Conservation (phyloP, 352 stramenopile species). For the Pythium sp. region DNA sequence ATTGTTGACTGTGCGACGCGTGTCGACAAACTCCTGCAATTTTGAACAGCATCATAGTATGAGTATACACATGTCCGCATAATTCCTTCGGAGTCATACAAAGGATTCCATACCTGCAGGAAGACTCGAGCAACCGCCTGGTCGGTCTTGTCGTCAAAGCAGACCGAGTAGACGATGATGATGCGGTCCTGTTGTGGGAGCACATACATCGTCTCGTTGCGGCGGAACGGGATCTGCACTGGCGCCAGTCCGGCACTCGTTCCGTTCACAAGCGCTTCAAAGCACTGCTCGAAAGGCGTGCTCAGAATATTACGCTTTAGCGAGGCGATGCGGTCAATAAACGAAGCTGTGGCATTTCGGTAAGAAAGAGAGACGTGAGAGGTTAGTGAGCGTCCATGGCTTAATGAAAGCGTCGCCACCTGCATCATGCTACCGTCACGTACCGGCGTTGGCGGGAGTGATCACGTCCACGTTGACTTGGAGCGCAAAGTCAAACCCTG, state of each 20-base stretch:
- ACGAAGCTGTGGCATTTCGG: conserved; percentile 36
- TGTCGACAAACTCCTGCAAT: conserved; percentile 90
- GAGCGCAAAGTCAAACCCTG: conserved; percentile 79
- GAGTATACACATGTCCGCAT: neutral
- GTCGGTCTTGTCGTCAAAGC: conserved; percentile 93
- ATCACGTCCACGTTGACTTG: conserved; percentile 78
- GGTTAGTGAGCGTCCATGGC: neutral
- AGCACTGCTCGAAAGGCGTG: conserved; percentile 80
- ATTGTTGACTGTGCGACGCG: conserved; percentile 90
- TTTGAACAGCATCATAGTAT: neutral
- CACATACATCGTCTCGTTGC: conserved; percentile 84
- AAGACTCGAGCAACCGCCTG: conserved; percentile 90
- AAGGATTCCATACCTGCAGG: conserved; percentile 44
- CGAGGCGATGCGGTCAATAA: conserved; percentile 68
- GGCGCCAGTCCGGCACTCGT: conserved; percentile 50
- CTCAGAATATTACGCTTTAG: conserved; percentile 84
- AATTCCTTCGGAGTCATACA: neutral
- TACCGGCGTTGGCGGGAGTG: conserved; percentile 64
- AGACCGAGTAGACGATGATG: conserved; percentile 91
- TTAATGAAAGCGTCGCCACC: too few relatives aligned
- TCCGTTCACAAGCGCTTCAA: conserved; percentile 69
- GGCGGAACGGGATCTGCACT: conserved; percentile 85
- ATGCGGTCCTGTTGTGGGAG: conserved; percentile 86
- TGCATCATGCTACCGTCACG: too few relatives aligned
- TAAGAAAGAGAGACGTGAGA: neutral